Conservation (phyloP, 345 rosid genomes). For the Populus ilicifolia region DNA sequence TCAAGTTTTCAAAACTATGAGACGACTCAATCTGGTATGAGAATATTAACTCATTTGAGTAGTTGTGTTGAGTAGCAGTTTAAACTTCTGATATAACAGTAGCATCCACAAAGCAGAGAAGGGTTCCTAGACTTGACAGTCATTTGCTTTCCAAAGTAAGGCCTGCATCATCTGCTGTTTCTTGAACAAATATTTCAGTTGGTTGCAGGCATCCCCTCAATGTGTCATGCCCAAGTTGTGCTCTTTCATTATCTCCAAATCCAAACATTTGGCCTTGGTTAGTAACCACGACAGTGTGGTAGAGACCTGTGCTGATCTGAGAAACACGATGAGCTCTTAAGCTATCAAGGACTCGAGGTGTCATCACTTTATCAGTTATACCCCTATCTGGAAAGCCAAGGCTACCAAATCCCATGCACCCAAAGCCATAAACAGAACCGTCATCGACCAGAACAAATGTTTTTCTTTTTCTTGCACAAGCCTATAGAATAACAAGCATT, state of each 20-base stretch:
- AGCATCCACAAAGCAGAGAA: neutral
- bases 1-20: neutral
- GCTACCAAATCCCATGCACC: constrained; percentile 91
- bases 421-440: constrained; percentile 76
- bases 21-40: neutral
- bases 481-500: constrained; percentile 37
- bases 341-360: constrained; percentile 65
- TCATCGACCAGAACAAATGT: constrained; percentile 79
- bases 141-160: constrained; percentile 14
- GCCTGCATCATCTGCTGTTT: constrained; percentile 20
- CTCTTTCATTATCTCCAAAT: constrained; percentile 89
- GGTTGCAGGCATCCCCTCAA: constrained; percentile 73
- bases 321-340: constrained; percentile 63
- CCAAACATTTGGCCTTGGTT: constrained; percentile 66
- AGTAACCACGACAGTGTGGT: constrained; percentile 83
- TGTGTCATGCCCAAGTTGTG: constrained; percentile 84
- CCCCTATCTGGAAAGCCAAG: constrained; percentile 85
- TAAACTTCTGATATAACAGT: neutral
- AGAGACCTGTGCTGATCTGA: constrained; percentile 85
- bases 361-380: constrained; percentile 63
- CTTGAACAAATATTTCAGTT: constrained; percentile 69
- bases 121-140: neutral
- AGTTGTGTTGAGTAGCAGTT: neutral
- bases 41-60: neutral
- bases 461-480: constrained; percentile 94